Evolutionary conservation across 163 green algal species (phyloP), one percentile per base, ranked within the genome.

Genomic region (Smithsoniella earleae): DNA sequence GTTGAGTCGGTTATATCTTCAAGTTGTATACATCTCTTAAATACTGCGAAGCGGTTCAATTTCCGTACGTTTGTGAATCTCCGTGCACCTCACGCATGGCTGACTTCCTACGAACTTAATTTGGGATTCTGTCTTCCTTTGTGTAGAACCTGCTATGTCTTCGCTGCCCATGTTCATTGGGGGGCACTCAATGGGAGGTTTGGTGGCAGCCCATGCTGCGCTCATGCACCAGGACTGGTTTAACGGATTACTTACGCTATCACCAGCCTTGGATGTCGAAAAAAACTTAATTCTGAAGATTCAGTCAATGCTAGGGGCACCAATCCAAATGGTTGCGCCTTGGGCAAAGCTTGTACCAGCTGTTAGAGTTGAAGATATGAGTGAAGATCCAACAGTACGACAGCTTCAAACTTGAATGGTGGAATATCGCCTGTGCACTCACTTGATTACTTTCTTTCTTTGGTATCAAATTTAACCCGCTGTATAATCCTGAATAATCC

Each of bases 131-230:
- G n/a, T n/a, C n/a, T n/a, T n/a, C n/a, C n/a, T n/a, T n/a, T n/a
- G n/a, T 64, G 49, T 27, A 64, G 49, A 64, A 13, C 16, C 8
- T 64, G 49, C 49, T 6, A 27, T 13, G 13, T 6, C 31, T 25
- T 25, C 62, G 18, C 18, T 75, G n/a, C 83, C 83, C 3, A 46
- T 80, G 8, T 89, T 94, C 75, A 45, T 92, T 0, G 82, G 80
- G 0, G 89, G 89, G 0, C 83, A 91, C 73, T 86, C 75, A 46
- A 79, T 95, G 76, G 89, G 89, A n/a, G 89, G 85, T 16, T 80
- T 95, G 18, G 82, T 94, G 3, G 81, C 83, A 1, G 63, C 80
- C 1, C 76, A 86, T n/a, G 45, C 34, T n/a, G 55, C 30, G 3
- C 76, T 82, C 49, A 52, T 40, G 27, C 46, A 44, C 45, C 74